A percentile compares a stretch with the other conserved stretches of the same genome.
phyloP scores from a whole-genome alignment of 176 grass and related monocot species.

The Musa troglodytarum region DNA sequence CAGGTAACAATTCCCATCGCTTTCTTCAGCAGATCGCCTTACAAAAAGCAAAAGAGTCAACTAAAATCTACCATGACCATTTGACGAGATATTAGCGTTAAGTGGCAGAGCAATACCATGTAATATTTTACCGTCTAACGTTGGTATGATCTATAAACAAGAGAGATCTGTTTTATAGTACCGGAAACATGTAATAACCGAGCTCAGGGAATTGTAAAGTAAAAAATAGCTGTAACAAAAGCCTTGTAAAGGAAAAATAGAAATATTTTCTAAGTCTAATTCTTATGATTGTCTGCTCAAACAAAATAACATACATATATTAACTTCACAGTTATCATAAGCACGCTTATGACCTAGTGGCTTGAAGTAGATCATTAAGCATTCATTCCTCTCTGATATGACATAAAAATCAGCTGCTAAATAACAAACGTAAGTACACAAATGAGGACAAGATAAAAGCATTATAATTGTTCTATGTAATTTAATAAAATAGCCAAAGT shows the following conservation, averaged over 20 bases:
- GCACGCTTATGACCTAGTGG: neutral
- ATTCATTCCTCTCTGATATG: too few species aligned
- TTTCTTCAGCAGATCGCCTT: conserved; percentile 32
- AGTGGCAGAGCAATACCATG: too few species aligned
- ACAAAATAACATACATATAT: neutral
- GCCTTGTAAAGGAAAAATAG: neutral
- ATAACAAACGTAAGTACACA: neutral
- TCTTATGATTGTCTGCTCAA: too few species aligned
- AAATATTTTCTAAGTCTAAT: too few species aligned
- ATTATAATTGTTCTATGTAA: neutral
- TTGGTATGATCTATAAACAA: too few species aligned
- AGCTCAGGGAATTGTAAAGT: neutral
- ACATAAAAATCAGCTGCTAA: neutral
- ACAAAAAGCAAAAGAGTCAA: neutral
- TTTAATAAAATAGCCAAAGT: too few species aligned
- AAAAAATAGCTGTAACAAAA: neutral
- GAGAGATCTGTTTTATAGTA: too few species aligned
- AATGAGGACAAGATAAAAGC: neutral
- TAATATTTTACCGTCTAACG: neutral
- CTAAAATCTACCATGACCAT: neutral
- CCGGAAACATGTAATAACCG: neutral
- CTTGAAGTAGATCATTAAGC: too few species aligned
- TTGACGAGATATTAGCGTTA: too few species aligned
- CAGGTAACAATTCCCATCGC: conserved; percentile 29
- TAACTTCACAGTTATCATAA: neutral